Evolutionary conservation across 2,329 filamentous ascomycete genomes (phyloP).

Genomic region (Epichloe amarillans): DNA sequence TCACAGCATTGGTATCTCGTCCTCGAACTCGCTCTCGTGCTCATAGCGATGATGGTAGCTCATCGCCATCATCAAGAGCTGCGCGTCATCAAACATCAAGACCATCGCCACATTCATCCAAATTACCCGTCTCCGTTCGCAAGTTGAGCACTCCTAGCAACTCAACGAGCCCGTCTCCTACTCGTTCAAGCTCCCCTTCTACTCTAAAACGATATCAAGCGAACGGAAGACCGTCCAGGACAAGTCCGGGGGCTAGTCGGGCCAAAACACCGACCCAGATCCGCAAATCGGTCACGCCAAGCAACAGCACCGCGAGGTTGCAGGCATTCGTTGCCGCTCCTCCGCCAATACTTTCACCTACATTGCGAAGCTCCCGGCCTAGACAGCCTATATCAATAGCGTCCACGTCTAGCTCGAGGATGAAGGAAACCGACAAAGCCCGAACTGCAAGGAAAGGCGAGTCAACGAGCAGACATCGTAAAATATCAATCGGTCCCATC

Average conservation of each 20-base stretch:
- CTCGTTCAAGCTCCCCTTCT: conserved; percentile 43
- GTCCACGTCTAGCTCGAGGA: conserved; percentile 56
- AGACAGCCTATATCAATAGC: conserved; percentile 64
- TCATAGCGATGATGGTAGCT: conserved; percentile 45
- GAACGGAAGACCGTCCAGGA: conserved; percentile 26
- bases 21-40: conserved; percentile 32
- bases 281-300: conserved; percentile 31
- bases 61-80: conserved; percentile 10
- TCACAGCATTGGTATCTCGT: conserved; percentile 6
- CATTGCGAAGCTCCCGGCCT: conserved; percentile 69
- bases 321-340: conserved; percentile 63
- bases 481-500: conserved; percentile 56
- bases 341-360: conserved; percentile 60
- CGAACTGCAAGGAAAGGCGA: conserved; percentile 23
- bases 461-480: conserved; percentile 29
- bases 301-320: conserved; percentile 45
- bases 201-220: conserved; percentile 28
- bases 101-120: conserved; percentile 23
- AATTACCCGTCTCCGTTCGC: conserved; percentile 32
- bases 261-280: conserved; percentile 30
- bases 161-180: conserved; percentile 36
- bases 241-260: conserved; percentile 23
- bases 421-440: conserved; percentile 45
- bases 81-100: conserved; percentile 20
- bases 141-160: conserved; percentile 30